Percentiles rank a stretch among this genome's conserved stretches.
Conservation (phyloP, 179 eudicot genomes). For the Dionaea muscipula region DNA sequence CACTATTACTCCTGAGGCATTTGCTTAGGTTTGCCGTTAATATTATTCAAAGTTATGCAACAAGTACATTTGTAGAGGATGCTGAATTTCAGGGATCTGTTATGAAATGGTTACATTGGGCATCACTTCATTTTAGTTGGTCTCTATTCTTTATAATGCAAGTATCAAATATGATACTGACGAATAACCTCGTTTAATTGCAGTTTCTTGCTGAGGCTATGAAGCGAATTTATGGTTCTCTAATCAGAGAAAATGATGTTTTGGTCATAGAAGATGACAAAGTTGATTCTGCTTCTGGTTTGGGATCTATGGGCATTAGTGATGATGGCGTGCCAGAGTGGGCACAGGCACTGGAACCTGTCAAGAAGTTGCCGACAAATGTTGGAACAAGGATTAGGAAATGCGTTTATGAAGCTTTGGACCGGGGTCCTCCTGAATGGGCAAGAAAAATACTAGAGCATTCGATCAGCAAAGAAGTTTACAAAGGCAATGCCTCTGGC, state of each 20-base stretch:
- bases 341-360: constrained; percentile 80
- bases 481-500: constrained; percentile 96
- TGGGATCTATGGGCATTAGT: constrained; percentile 17
- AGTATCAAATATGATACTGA: neutral
- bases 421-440: constrained; percentile 81
- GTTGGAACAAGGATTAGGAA: constrained; percentile 92
- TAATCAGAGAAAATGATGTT: constrained; percentile 24
- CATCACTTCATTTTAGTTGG: too few species aligned
- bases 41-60: too few species aligned
- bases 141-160: neutral
- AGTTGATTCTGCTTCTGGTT: constrained; percentile 30
- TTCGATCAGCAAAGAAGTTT: constrained; percentile 88
- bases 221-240: constrained; percentile 53
- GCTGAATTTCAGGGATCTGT: too few species aligned
- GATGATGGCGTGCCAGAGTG: constrained; percentile 56
- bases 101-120: too few species aligned
- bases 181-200: constrained; percentile 25
- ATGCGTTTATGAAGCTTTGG: constrained; percentile 63
- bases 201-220: constrained; percentile 92
- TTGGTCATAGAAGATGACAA: constrained; percentile 33
- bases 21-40: neutral
- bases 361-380: constrained; percentile 81
- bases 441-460: constrained; percentile 59
- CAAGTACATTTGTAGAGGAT: too few species aligned
- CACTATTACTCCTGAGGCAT: neutral